Base-by-base conservation (phyloP, 1,284 basidiomycete species). In the Cryptococcus wingfieldii region DNA sequence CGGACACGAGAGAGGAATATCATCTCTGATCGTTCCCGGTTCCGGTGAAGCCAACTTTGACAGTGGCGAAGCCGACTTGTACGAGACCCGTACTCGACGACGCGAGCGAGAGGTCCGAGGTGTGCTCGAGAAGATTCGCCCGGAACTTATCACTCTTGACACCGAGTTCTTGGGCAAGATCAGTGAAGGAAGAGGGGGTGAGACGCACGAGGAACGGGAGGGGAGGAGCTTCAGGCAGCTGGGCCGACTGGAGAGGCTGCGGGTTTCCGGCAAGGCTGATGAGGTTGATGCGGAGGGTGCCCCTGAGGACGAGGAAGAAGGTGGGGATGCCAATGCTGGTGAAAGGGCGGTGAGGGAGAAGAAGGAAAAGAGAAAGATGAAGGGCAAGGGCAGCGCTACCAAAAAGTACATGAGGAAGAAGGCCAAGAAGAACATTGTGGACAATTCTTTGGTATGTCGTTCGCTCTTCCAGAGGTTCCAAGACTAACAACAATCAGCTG, bases 21-120 rank as follows among this genome's bases (percentile, higher is more conserved):
- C 89, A 2, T 88, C 83, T 47, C 81, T 98, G 46, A 80, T 98
- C 53, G 86, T 98, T 0, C 95, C 95, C 0, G 95, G 95, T 14
- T 79, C 87, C 4, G 95, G 95, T 42, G 94, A 98, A 75, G 85
- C 93, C 45, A 93, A 96, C 80, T 97, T 94, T 72, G 95, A 98
- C 75, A 89, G 88, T 56, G 78, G 82, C 23, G 95, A 98, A 77
- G 88, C 90, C 0, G 94, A 98, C 83, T 92, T 95, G 4, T 98
- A 88, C 79, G 94, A 98, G 77, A 85, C 86, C 65, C 86, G 84
- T 77, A 86, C 84, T 58, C 82, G 87, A 16, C 78, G 92, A 55
- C 81, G 90, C 50, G 96, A 98, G 79, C 82, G 90, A 60, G 96
- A 99, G 76, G 92, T 98, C 62, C 87, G 89, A 70, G 82, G 81